Percentiles rank a stretch among this genome's conserved stretches.
Conservation (phyloP, 495 filamentous ascomycete species). For the Aspergillus indologenus region DNA sequence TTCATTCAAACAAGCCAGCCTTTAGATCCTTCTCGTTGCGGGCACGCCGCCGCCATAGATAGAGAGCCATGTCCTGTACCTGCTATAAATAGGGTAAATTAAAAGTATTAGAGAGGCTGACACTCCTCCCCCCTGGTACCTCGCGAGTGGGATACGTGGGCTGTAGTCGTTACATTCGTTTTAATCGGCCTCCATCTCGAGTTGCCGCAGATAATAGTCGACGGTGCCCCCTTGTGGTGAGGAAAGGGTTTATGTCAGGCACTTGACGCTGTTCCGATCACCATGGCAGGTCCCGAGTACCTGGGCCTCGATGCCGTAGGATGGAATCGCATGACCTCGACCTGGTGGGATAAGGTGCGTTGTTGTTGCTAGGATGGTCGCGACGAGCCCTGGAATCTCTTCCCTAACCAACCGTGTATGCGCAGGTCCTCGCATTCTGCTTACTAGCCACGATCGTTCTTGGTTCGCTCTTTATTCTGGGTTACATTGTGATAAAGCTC, state of each 20-base stretch:
- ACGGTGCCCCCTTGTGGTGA: not conserved
- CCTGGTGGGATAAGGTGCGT: conserved; percentile 22
- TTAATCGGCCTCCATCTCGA: not conserved
- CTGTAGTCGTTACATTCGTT: not conserved
- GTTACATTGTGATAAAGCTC: conserved; percentile 11
- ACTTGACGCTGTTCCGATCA: not conserved
- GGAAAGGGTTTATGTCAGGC: not conserved
- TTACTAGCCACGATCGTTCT: conserved; percentile 18
- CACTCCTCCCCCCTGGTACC: not conserved
- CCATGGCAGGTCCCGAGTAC: conserved; percentile 16
- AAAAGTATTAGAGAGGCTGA: not conserved
- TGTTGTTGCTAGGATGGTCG: not conserved
- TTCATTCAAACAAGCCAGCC: not conserved
- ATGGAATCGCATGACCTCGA: conserved; percentile 20
- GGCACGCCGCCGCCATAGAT: not conserved
- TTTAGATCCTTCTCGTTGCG: not conserved
- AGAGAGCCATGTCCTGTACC: conserved; percentile 1
- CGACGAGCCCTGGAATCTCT: not conserved
- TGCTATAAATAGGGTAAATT: conserved; percentile 6
- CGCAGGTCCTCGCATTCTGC: conserved; percentile 17
- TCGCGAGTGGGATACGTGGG: not conserved
- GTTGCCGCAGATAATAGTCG: not conserved
- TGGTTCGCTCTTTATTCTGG: conserved; percentile 15
- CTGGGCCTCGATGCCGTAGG: conserved; percentile 22
- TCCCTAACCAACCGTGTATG: not conserved